A percentile compares a stretch with the other conserved stretches of the same genome.
phyloP scores from a whole-genome alignment of 164 flowering plant species.

The Taxillus chinensis region DNA sequence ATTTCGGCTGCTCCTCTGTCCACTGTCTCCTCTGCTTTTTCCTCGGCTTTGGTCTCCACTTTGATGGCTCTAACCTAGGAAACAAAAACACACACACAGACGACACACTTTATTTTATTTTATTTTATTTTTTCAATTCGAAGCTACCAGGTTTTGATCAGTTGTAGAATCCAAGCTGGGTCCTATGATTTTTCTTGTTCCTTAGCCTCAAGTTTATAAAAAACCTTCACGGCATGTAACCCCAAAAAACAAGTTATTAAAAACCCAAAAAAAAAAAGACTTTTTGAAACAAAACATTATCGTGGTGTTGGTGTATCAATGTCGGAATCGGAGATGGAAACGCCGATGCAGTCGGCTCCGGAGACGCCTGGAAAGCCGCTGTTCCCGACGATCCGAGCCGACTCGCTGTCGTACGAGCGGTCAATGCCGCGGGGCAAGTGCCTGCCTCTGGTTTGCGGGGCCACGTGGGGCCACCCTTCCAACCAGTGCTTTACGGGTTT shows the following conservation, averaged over 20 bases:
- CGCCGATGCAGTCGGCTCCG: background rate
- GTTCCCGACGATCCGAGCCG: slow-evolving; percentile 21
- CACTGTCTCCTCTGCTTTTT: too few relatives aligned
- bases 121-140: too few relatives aligned
- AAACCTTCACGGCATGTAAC: slow-evolving; percentile 2
- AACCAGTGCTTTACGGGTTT: slow-evolving; percentile 60
- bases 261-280: background rate
- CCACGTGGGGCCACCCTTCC: slow-evolving; percentile 34
- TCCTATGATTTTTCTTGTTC: background rate
- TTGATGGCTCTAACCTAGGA: too few relatives aligned
- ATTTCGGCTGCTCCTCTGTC: too few relatives aligned
- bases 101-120: too few relatives aligned
- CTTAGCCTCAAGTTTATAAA: background rate
- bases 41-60: too few relatives aligned
- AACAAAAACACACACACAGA: too few relatives aligned
- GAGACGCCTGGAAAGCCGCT: slow-evolving; percentile 4
- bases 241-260: background rate
- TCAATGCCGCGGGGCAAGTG: slow-evolving; percentile 76
- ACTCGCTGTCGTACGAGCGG: slow-evolving; percentile 50
- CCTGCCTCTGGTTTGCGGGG: slow-evolving; percentile 35
- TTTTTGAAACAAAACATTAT: background rate
- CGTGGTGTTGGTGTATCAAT: background rate
- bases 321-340: background rate
- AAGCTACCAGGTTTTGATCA: too few relatives aligned
- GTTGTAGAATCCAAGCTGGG: background rate